A percentile compares a stretch with the other conserved stretches of the same genome.
Evolutionary conservation across 2,329 filamentous ascomycete species (phyloP).

Genomic region (Elsinoe necatrix): DNA sequence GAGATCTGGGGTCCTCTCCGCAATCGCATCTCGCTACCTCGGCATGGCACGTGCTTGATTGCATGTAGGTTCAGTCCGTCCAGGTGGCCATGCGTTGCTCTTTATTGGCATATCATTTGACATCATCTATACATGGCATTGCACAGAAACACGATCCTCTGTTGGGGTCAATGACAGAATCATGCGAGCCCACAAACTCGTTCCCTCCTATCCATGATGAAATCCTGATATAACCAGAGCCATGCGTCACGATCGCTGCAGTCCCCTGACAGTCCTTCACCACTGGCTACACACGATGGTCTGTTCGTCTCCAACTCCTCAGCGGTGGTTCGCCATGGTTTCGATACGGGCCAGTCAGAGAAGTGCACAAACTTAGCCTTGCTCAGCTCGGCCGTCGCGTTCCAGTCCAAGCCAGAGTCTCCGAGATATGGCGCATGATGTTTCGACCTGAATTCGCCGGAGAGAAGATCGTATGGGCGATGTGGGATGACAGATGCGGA

Average conservation of each 20-base stretch:
- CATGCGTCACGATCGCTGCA: slow-evolving; percentile 23
- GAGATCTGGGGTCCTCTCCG: not conserved
- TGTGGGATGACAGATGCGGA: slow-evolving; percentile 56
- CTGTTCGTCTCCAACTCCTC: slow-evolving; percentile 30
- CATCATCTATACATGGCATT: too few relatives aligned
- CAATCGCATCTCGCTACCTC: not conserved
- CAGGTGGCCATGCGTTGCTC: too few relatives aligned
- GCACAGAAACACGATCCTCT: too few relatives aligned
- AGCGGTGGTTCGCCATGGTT: slow-evolving; percentile 49
- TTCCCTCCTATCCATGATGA: slow-evolving; percentile 20
- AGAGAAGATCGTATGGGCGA: slow-evolving; percentile 52
- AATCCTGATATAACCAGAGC: slow-evolving; percentile 27
- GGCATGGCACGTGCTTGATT: not conserved
- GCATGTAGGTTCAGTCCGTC: too few relatives aligned
- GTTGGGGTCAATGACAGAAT: too few relatives aligned
- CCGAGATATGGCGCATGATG: slow-evolving; percentile 48
- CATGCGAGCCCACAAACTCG: not conserved
- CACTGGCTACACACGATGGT: slow-evolving; percentile 32
- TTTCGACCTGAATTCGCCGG: slow-evolving; percentile 52
- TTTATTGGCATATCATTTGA: too few relatives aligned
- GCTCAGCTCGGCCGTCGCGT: slow-evolving; percentile 46
- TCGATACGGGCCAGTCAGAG: slow-evolving; percentile 62
- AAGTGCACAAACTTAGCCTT: slow-evolving; percentile 63
- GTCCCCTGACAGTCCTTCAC: slow-evolving; percentile 17
- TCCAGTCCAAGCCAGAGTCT: slow-evolving; percentile 42